phyloP scores from a whole-genome alignment of 331 rosid species.

The Acacia concinna region DNA sequence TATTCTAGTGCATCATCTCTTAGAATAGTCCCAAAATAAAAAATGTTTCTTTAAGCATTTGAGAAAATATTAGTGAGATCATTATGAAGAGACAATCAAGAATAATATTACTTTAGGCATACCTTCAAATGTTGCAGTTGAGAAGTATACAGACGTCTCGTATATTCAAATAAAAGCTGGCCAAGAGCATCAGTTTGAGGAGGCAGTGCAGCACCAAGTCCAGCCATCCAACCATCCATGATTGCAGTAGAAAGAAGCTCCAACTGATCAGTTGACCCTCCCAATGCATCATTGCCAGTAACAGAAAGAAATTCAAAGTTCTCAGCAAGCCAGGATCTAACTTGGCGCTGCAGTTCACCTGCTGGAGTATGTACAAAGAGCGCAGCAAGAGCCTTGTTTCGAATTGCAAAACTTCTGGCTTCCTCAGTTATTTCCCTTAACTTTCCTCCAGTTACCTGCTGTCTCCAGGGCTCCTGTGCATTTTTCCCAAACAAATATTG shows the following conservation, averaged over 20 bases:
- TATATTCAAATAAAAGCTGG: constrained; percentile 74
- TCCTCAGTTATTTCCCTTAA: constrained; percentile 83
- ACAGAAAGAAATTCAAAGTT: constrained; percentile 72
- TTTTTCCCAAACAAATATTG: constrained; percentile 23
- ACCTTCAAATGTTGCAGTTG: constrained; percentile 93
- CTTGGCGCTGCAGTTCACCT: constrained; percentile 87
- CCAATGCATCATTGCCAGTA: constrained; percentile 58
- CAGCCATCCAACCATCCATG: constrained; percentile 98
- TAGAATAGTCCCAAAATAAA: neutral
- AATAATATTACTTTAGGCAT: constrained; percentile 27
- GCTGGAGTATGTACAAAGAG: constrained; percentile 91
- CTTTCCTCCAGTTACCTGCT: constrained; percentile 82
- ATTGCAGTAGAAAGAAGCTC: constrained; percentile 91
- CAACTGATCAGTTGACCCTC: constrained; percentile 78
- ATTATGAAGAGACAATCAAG: constrained; percentile 10
- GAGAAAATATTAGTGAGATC: neutral
- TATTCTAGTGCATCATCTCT: neutral
- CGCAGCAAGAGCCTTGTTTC: constrained; percentile 80
- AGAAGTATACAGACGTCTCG: constrained; percentile 71
- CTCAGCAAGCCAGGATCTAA: constrained; percentile 85
- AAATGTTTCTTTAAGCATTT: neutral
- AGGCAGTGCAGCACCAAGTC: constrained; percentile 84
- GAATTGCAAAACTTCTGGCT: constrained; percentile 70
- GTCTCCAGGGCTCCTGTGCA: constrained; percentile 71
- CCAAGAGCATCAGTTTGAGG: constrained; percentile 85